Evolutionary conservation across 164 flowering plant species (phyloP), one percentile per base, ranked within the genome.

Genomic region (Houttuynia cordata): DNA sequence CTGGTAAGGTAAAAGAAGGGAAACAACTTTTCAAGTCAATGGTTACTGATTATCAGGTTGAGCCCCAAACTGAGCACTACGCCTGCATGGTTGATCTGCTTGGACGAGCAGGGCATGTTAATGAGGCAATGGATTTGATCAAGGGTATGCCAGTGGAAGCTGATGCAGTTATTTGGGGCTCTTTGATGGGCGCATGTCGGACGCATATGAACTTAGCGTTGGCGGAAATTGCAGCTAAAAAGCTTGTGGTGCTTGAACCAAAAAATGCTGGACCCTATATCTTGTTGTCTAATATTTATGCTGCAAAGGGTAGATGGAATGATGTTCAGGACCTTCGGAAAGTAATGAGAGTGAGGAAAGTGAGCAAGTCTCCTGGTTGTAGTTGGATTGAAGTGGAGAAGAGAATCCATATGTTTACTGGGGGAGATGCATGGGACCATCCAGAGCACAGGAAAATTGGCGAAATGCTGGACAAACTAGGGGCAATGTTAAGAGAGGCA

Each of bases 371-470:
- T 30, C 84, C 89, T 14, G 88, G 95, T 41, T 87, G 87, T 74
- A 87, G 95, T 66, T 87, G 91, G 95, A 80, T 87, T 63, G 88
- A 85, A 63, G 79, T 79, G 37, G 91, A 85, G 65, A 87, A 83
- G 60, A 74, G 67, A 65, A 85, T 87, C 37, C 91, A 87, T 57
- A 75, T 80, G 84, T 87, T 87, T 70, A 78, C 85, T 13, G 80
- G 84, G 18, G 89, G 91, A 57, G 82, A 78, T 8, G 71, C 49
- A 12, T 45, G 62, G 54, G 56, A 64, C 59, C 91, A 85, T 51
- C 84, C 82, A 14, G 87, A 87, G 54, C 81, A 79, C 61, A 24
- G 23, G 17, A 30, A 70, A 66, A 87, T 87, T 20, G 30, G 69
- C 54, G 76, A 56, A 49, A 78, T 67, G 80, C 64, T 85, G 74